Conservation (phyloP, 2,329 filamentous ascomycete genomes). For the Neospermospora avenae region DNA sequence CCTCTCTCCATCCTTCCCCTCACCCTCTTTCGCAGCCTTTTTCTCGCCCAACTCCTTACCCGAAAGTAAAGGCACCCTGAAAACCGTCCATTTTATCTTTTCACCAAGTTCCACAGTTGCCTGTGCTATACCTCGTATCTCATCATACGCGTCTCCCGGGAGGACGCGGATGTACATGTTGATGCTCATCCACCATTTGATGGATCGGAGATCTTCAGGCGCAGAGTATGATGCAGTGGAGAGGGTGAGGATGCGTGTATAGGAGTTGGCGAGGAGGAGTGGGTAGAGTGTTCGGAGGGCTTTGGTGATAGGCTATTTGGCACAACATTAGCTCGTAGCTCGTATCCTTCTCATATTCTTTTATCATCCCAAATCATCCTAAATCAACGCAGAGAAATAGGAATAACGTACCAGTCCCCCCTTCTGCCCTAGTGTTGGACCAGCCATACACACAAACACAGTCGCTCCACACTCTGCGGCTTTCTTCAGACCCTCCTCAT, state of each 20-base stretch:
- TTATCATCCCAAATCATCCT: too few species aligned
- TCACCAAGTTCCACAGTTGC: conserved; percentile 26
- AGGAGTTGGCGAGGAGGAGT: conserved; percentile 19
- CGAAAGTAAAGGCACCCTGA: conserved; percentile 24
- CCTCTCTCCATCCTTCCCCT: conserved; percentile 7
- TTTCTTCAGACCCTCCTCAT: conserved; percentile 23
- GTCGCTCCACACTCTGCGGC: conserved; percentile 25
- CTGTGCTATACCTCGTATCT: conserved; percentile 23
- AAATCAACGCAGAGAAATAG: too few species aligned
- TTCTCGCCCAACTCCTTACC: conserved; percentile 19
- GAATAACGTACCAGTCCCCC: conserved; percentile 21
- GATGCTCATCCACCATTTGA: conserved; percentile 25
- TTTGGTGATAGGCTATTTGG: conserved; percentile 25
- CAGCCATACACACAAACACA: conserved; percentile 27
- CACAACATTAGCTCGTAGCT: too few species aligned
- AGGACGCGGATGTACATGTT: conserved; percentile 26
- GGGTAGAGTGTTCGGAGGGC: conserved; percentile 26
- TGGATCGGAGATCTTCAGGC: conserved; percentile 21
- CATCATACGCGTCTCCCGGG: conserved; percentile 24
- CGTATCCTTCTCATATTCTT: too few species aligned
- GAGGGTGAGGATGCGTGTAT: conserved; percentile 24
- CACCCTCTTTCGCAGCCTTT: too few species aligned
- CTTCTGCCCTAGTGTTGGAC: conserved; percentile 22
- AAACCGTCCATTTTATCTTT: conserved; percentile 28
- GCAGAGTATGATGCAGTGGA: conserved; percentile 28